Evolutionary conservation across 2,329 filamentous ascomycete species (phyloP).

Genomic region (Calonectria honghensis): DNA sequence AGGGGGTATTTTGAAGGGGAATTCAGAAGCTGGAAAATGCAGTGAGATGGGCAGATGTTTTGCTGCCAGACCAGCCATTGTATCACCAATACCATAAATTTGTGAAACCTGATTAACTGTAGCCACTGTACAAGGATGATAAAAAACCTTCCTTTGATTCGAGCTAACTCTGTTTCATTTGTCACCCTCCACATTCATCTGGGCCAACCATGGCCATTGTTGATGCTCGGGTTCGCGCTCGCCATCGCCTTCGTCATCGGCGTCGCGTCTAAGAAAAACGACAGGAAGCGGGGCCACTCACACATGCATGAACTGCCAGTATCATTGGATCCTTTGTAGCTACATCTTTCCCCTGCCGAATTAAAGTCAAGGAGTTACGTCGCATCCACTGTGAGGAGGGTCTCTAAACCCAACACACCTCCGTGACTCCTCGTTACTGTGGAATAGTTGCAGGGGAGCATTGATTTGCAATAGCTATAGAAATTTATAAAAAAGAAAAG

Average conservation of each 20-base stretch:
- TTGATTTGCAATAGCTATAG: too few relatives aligned
- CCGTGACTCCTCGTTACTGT: too few relatives aligned
- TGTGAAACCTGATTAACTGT: neutral
- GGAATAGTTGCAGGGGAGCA: too few relatives aligned
- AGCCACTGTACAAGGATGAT: neutral
- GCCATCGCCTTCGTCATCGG: neutral
- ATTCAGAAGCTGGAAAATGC: neutral
- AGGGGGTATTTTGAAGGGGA: constrained; percentile 10
- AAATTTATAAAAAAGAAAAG: too few relatives aligned
- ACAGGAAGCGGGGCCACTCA: too few relatives aligned
- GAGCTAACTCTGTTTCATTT: neutral
- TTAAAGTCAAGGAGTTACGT: neutral
- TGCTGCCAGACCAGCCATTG: too few relatives aligned
- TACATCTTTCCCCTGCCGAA: neutral
- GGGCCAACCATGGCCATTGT: neutral
- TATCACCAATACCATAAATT: neutral
- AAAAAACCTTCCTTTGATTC: neutral
- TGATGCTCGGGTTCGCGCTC: neutral
- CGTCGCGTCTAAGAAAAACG: too few relatives aligned
- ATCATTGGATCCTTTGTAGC: neutral
- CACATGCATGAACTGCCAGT: neutral
- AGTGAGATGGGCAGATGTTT: neutral
- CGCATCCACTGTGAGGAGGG: neutral
- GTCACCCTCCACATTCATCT: neutral
- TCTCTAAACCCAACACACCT: too few relatives aligned